Evolutionary conservation across 2,329 filamentous ascomycete species (phyloP).

Genomic region (Diaporthe sp.): DNA sequence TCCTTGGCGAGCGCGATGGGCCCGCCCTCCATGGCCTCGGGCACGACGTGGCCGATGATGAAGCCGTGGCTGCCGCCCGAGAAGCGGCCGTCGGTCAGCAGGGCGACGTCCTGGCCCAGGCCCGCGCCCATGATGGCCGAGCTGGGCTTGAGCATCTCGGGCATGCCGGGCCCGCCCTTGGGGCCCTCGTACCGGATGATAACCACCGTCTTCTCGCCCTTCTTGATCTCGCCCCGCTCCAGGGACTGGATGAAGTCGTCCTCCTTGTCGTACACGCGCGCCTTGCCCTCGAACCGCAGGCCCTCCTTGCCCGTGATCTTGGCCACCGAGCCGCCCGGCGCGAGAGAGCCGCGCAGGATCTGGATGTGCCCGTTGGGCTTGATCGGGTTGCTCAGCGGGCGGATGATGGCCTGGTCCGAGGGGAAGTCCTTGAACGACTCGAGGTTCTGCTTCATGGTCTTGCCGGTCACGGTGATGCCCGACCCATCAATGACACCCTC

Average conservation of each 20-base stretch:
- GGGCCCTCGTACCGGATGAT: slow-evolving; percentile 95
- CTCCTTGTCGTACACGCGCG: slow-evolving; percentile 88
- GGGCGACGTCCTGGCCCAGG: slow-evolving; percentile 80
- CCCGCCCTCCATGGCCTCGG: slow-evolving; percentile 87
- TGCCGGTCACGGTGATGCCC: slow-evolving; percentile 88
- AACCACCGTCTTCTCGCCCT: slow-evolving; percentile 89
- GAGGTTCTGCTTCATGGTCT: slow-evolving; percentile 90
- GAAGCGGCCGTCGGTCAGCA: slow-evolving; percentile 83
- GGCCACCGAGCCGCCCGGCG: slow-evolving; percentile 88
- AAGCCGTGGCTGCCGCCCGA: slow-evolving; percentile 88
- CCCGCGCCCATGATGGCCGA: slow-evolving; percentile 94
- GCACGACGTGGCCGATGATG: slow-evolving; percentile 89
- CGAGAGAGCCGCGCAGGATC: slow-evolving; percentile 87
- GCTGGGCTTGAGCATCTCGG: slow-evolving; percentile 93
- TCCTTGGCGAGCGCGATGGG: slow-evolving; percentile 87
- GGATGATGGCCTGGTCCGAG: slow-evolving; percentile 85
- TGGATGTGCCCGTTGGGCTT: slow-evolving; percentile 90
- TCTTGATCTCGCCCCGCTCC: slow-evolving; percentile 82
- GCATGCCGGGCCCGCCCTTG: slow-evolving; percentile 94
- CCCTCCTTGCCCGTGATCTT: slow-evolving; percentile 97
- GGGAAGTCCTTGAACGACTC: slow-evolving; percentile 81
- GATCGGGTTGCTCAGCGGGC: slow-evolving; percentile 84
- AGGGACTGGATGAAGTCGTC: slow-evolving; percentile 83
- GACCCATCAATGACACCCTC: slow-evolving; percentile 85
- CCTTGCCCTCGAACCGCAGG: slow-evolving; percentile 84